Evolutionary conservation across 768 basidiomycete genomes (phyloP), one percentile per base, ranked within the genome.

Genomic region (Crassisporium funariophilum): DNA sequence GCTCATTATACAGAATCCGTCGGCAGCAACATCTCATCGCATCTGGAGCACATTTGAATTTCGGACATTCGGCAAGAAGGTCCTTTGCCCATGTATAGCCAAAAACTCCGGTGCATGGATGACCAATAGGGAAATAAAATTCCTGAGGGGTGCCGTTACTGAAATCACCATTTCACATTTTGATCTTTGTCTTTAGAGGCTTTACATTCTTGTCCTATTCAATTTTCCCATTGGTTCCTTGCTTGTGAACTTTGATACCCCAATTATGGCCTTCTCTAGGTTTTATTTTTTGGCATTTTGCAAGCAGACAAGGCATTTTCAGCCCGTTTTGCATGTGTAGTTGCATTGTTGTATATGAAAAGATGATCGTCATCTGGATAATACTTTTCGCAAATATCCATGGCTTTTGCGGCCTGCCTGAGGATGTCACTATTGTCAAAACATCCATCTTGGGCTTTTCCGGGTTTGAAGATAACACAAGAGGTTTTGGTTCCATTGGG

Each of bases 1-100:
- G 65, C 40, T 75, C 50, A 21, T 59, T 62, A 56, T 58, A 70
- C 4, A 74, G 66, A 11, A 71, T 41, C 2, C 63, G 45, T 4
- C 61, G 56, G 41, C 57, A 60, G 53, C 67, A 71, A 52, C 69
- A 69, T 31, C 40, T 23, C 12, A 37, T 50, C 16, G 24, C 20
- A 12, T 44, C 43, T 17, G 27, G 20, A 22, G 35, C 21, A 24
- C 49, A 41, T 61, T 72, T 62, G 55, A 72, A 70, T 15, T 57
- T 41, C 17, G 41, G 33, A 44, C 69, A 70, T 45, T 69, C 27
- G 52, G 49, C 45, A 4, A 37, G 46, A 1, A 68, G 47, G 23
- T 52, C 50, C 52, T 55, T 56, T 59, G 19, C 56, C 53, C 54
- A 54, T 50, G 43, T 60, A 58, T 38, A 51, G 16, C 41, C 67